Evolutionary conservation across 306 rosid genomes (phyloP).

Genomic region (Spatholobus suberectus): DNA sequence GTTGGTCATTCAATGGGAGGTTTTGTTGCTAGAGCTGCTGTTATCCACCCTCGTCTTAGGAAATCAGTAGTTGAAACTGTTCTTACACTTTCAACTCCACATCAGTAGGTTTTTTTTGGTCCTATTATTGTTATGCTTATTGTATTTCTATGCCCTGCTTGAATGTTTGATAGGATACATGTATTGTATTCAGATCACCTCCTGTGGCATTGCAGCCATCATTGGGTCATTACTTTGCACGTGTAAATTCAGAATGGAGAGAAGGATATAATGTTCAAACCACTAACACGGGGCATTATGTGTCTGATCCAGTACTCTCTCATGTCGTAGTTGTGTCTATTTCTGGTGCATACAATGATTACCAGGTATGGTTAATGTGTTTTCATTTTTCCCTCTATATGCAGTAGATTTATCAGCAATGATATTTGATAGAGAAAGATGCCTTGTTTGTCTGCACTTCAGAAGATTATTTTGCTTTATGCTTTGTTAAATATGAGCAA

Average conservation of each 20-base stretch:
- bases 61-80: constrained; percentile 90
- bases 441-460: constrained; percentile 29
- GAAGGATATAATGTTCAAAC: constrained; percentile 78
- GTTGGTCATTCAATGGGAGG: constrained; percentile 99
- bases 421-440: constrained; percentile 36
- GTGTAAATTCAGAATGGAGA: constrained; percentile 84
- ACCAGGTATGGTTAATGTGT: constrained; percentile 66
- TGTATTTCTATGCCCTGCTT: constrained; percentile 29
- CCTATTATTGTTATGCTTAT: constrained; percentile 32
- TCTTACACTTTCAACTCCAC: constrained; percentile 93
- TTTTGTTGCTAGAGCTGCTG: constrained; percentile 98
- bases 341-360: constrained; percentile 90
- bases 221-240: constrained; percentile 83
- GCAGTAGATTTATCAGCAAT: constrained; percentile 8
- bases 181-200: constrained; percentile 86
- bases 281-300: constrained; percentile 64
- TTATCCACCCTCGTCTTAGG: constrained; percentile 77
- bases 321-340: constrained; percentile 86
- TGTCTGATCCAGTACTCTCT: constrained; percentile 78
- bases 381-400: constrained; percentile 20
- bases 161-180: constrained; percentile 52
- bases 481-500: constrained; percentile 14
- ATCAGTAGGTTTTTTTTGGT: constrained; percentile 77
- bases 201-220: constrained; percentile 98
- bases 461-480: background rate